Conservation (phyloP, 1,284 basidiomycete species). For the Boletus smithii region DNA sequence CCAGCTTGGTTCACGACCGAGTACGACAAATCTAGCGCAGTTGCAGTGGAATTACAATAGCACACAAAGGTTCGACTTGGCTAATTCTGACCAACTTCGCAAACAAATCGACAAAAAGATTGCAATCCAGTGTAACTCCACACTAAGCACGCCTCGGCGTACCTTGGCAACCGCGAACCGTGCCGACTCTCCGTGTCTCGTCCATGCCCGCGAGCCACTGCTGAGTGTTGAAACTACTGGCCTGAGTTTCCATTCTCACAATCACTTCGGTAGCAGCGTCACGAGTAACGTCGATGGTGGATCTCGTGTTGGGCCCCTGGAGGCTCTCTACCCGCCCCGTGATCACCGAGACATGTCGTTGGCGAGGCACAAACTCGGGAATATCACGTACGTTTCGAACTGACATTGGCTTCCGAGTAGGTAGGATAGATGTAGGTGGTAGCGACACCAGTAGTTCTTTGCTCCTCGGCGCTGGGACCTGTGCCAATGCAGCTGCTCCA, state of each 20-base stretch:
- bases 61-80: background rate
- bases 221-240: conserved; percentile 4
- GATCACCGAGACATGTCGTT: conserved; percentile 3
- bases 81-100: background rate
- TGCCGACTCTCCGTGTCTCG: conserved; percentile 2
- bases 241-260: conserved; percentile 25
- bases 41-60: background rate
- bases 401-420: conserved; percentile 2
- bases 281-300: background rate
- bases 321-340: background rate
- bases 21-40: conserved; percentile 20
- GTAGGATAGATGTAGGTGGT: background rate
- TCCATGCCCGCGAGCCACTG: conserved; percentile 3
- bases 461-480: background rate
- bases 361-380: conserved; percentile 32
- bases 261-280: conserved; percentile 25
- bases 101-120: conserved; percentile 24
- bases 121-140: background rate
- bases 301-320: background rate
- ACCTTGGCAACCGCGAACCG: conserved; percentile 5
- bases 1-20: background rate
- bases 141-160: conserved; percentile 7
- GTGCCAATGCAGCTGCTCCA: background rate
- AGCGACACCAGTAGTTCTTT: background rate
- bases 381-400: conserved; percentile 18